phyloP scores from a whole-genome alignment of 805 yeast species.

The Ogataea sp. region DNA sequence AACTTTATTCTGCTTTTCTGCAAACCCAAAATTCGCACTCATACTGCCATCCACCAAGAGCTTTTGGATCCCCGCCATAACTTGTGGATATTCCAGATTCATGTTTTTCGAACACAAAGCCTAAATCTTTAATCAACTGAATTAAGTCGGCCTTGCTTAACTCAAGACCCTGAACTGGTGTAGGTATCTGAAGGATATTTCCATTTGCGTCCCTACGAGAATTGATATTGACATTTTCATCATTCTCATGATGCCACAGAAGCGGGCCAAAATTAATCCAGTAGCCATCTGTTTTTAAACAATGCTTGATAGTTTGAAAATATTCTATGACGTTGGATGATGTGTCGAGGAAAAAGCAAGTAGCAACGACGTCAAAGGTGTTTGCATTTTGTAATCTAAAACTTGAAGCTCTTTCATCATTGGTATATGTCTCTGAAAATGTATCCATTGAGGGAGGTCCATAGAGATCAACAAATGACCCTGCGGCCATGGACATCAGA shows the following conservation, averaged over 20 bases:
- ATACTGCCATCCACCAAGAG: slow-evolving; percentile 49
- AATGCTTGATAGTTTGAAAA: slow-evolving; percentile 37
- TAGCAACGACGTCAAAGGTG: slow-evolving; percentile 38
- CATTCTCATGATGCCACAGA: slow-evolving; percentile 65
- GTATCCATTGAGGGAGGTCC: slow-evolving; percentile 36
- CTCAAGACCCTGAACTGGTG: slow-evolving; percentile 50
- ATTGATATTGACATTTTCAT: slow-evolving; percentile 22
- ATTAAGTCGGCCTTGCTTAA: slow-evolving; percentile 48
- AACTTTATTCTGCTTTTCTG: no score
- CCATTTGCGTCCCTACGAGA: slow-evolving; percentile 13
- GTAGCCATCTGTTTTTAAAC: slow-evolving; percentile 35
- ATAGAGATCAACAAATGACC: slow-evolving; percentile 62
- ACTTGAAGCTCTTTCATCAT: slow-evolving; percentile 29
- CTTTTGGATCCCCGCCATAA: slow-evolving; percentile 43
- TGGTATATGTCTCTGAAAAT: slow-evolving; percentile 27
- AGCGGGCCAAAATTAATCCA: slow-evolving; percentile 69
- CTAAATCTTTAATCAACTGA: slow-evolving; percentile 34
- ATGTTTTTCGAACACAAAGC: slow-evolving; percentile 41
- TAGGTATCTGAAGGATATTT: slow-evolving; percentile 16
- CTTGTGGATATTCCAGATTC: slow-evolving; percentile 37
- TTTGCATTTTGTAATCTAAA: slow-evolving; percentile 33
- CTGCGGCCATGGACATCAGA: slow-evolving; percentile 64
- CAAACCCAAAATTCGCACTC: slow-evolving; percentile 68
- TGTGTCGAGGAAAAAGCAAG: slow-evolving; percentile 60
- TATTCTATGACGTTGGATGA: slow-evolving; percentile 54